Evolutionary conservation across 1,139 yeast genomes (phyloP), one percentile per base, ranked within the genome.

Genomic region (Taphrina communis): DNA sequence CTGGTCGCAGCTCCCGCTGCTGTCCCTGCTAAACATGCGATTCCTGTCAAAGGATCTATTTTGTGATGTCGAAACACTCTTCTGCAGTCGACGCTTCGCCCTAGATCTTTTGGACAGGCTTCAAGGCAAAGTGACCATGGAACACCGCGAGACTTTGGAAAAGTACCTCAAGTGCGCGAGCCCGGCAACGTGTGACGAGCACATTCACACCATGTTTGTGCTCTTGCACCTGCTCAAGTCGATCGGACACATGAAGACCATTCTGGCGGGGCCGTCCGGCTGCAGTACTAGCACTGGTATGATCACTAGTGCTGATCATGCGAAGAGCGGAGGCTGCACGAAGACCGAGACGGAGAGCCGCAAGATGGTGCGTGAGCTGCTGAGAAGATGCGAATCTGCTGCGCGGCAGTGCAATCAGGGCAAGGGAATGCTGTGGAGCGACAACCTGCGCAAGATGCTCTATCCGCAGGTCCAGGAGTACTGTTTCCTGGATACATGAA

Each of bases 81-180:
- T 56, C 36, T 35, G 36, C 50, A 35, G 44, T n/a, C n/a, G 36
- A 19, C 1, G 12, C 36, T 56, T 35, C 19, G 60, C 42, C n/a
- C 12, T 19, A 11, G 50, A 41, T 12, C 60, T 39, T 3, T 36
- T 56, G 48, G 39, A 35, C 12, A 6, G 60, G 50, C 21, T 56
- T 21, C 60, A 56, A 2, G 36, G 17, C 36, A 38, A 21, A 12
- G 48, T 56, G 31, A 25, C 44, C 36, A 19, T 35, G 36, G 50
- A 39, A n/a, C 60, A 56, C 60, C 38, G 21, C 21, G 36, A 39
- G n/a, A 39, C 42, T 1, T 48, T 56, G 44, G 60, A 56, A 25
- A 56, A 56, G 60, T 56, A 56, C 50, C 60, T 56, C 48, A 39
- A 39, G 48, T 56, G 35, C 11, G 60, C 60, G n/a, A 39, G 21